Conservation (phyloP, 2,329 filamentous ascomycete species). For the Monosporascus cannonballus region DNA sequence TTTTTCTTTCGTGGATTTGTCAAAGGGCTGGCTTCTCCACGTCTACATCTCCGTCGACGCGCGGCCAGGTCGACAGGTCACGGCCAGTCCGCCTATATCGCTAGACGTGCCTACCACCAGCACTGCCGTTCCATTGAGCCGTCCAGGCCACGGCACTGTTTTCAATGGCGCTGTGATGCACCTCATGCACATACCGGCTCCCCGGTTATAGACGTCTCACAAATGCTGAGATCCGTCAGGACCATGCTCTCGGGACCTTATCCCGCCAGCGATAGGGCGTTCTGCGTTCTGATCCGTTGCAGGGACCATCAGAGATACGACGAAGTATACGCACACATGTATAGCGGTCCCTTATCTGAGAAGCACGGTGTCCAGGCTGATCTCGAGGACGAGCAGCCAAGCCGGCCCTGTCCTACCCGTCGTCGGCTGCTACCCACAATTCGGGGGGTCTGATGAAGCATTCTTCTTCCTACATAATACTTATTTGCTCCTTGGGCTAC, state of each 20-base stretch:
- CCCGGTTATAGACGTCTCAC: not conserved
- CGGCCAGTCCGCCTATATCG: too few relatives aligned
- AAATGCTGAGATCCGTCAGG: not conserved
- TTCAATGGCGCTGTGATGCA: too few relatives aligned
- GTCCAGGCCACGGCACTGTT: too few relatives aligned
- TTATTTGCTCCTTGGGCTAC: too few relatives aligned
- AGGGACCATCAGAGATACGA: not conserved
- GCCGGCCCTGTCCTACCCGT: not conserved
- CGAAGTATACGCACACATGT: not conserved
- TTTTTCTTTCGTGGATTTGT: too few relatives aligned
- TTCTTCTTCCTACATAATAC: too few relatives aligned
- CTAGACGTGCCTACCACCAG: too few relatives aligned
- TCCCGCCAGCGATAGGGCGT: not conserved
- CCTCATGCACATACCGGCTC: not conserved
- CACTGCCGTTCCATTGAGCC: too few relatives aligned
- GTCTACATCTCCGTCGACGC: too few relatives aligned
- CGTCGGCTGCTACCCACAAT: not conserved
- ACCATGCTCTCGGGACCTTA: not conserved
- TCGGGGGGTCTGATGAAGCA: too few relatives aligned
- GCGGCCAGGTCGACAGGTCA: too few relatives aligned
- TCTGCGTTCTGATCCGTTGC: not conserved
- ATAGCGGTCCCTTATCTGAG: not conserved
- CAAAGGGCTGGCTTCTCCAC: too few relatives aligned
- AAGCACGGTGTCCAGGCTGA: not conserved
- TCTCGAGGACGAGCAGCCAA: not conserved